A percentile compares a stretch with the other conserved stretches of the same genome.
phyloP scores from a whole-genome alignment of 495 filamentous ascomycete species.

The Daldinia grandis region DNA sequence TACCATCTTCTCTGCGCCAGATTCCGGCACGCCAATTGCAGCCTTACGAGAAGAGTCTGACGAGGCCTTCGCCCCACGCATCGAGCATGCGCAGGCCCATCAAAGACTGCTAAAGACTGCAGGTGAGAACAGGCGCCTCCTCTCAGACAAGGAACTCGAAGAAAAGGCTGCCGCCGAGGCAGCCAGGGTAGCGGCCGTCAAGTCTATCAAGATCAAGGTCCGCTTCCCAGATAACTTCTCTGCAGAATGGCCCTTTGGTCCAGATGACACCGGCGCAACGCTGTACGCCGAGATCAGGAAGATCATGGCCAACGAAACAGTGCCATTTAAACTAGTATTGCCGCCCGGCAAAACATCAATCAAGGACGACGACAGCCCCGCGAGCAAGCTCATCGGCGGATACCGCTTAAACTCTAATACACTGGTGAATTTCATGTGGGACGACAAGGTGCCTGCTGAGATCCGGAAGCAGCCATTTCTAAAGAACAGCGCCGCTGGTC shows the following conservation, averaged over 20 bases:
- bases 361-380: slow-evolving; percentile 48
- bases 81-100: slow-evolving; percentile 84
- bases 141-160: slow-evolving; percentile 72
- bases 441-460: slow-evolving; percentile 58
- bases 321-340: slow-evolving; percentile 61
- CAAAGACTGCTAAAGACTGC: slow-evolving; percentile 73
- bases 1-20: slow-evolving; percentile 78
- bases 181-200: slow-evolving; percentile 68
- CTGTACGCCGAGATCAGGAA: slow-evolving; percentile 73
- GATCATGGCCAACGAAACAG: slow-evolving; percentile 56
- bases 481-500: slow-evolving; percentile 70
- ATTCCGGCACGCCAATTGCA: slow-evolving; percentile 75
- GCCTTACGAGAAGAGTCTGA: slow-evolving; percentile 71
- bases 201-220: slow-evolving; percentile 76
- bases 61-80: slow-evolving; percentile 79
- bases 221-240: slow-evolving; percentile 86
- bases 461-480: slow-evolving; percentile 65
- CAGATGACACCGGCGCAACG: slow-evolving; percentile 66
- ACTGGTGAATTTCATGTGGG: slow-evolving; percentile 82
- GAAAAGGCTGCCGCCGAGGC: slow-evolving; percentile 65
- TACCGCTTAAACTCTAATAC: slow-evolving; percentile 73
- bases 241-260: slow-evolving; percentile 69
- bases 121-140: slow-evolving; percentile 72
- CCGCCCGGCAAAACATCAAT: slow-evolving; percentile 48
- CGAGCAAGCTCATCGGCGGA: slow-evolving; percentile 71